phyloP scores from a whole-genome alignment of 2,329 filamentous ascomycete species.

The Neonectria coccinea region DNA sequence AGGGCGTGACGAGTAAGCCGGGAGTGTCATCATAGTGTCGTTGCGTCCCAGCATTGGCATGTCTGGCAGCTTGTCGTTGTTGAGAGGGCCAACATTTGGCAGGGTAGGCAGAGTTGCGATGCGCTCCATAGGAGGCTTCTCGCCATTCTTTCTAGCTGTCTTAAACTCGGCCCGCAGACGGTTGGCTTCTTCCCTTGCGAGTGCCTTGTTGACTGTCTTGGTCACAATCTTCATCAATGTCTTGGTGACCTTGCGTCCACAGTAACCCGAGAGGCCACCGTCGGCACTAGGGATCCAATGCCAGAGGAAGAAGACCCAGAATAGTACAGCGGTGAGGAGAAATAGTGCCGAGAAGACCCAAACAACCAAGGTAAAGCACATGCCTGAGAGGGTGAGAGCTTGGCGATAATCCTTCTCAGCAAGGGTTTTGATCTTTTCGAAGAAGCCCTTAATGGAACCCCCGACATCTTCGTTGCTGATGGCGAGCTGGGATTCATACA shows the following conservation, averaged over 20 bases:
- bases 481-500: conserved; percentile 81
- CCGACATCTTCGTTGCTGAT: conserved; percentile 64
- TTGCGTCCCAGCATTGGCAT: conserved; percentile 71
- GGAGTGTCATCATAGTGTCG: conserved; percentile 72
- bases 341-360: conserved; percentile 86
- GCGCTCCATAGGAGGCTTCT: conserved; percentile 61
- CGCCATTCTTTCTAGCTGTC: conserved; percentile 65
- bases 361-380: conserved; percentile 91
- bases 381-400: conserved; percentile 85
- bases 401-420: conserved; percentile 81
- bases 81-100: conserved; percentile 51
- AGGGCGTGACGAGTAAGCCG: conserved; percentile 71
- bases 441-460: conserved; percentile 79
- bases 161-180: conserved; percentile 63
- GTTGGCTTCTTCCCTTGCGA: conserved; percentile 80
- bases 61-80: conserved; percentile 62
- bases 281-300: conserved; percentile 89
- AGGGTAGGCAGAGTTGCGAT: conserved; percentile 77
- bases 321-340: conserved; percentile 78
- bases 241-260: conserved; percentile 90
- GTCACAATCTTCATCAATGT: conserved; percentile 86
- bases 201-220: conserved; percentile 86
- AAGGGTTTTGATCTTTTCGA: conserved; percentile 81
- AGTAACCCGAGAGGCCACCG: conserved; percentile 85
- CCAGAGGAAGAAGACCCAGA: conserved; percentile 92